Evolutionary conservation across 176 grass and related monocot genomes (phyloP), one percentile per base, ranked within the genome.

Genomic region (Typha latifolia): DNA sequence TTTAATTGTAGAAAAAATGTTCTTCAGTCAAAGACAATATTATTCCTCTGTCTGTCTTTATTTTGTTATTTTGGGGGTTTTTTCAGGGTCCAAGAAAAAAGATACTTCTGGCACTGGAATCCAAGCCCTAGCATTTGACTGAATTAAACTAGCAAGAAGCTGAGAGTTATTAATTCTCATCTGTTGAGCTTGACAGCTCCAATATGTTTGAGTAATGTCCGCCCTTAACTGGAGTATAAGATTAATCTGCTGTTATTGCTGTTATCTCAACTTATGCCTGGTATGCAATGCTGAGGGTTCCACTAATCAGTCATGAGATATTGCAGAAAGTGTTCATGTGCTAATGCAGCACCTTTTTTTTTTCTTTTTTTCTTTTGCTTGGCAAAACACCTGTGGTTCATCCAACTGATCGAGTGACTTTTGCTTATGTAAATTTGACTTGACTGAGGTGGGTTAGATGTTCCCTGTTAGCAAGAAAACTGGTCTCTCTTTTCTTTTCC

Each of bases 41-140:
- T 26, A 56, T 59, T 7, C 13, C 43, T 20, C 22, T 66, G 1
- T 34, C 14, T 55, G 14, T 37, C 22, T 12, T 27, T 24, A 16
- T 18, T 47, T 56, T 48, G 7, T 15, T 49, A 10, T 18, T 47
- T 24, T 67, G 27, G 27, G 15, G 43, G 0, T 73, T 32, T 51
- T 82, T 80, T 73, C 82, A 99, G 95, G 95, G 95, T 87, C 95
- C 95, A 72, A 89, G 95, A 64, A 99, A 99, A 70, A 99, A 99
- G 86, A 99, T 99, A 62, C 80, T 89, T 23, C 80, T 99, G 76
- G 83, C 83, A 18, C 83, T 93, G 89, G 84, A 87, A 79, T 83
- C 89, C 4, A 85, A 83, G 87, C 76, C 69, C 12, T 96, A 97
- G 69, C 56, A 64, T 15, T 43, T 43, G 37, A 43, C 37, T 43